Percentiles rank a stretch among this genome's conserved stretches.
phyloP scores from a whole-genome alignment of 225 moss, liverwort and hornwort species.

The Polytrichum commune region DNA sequence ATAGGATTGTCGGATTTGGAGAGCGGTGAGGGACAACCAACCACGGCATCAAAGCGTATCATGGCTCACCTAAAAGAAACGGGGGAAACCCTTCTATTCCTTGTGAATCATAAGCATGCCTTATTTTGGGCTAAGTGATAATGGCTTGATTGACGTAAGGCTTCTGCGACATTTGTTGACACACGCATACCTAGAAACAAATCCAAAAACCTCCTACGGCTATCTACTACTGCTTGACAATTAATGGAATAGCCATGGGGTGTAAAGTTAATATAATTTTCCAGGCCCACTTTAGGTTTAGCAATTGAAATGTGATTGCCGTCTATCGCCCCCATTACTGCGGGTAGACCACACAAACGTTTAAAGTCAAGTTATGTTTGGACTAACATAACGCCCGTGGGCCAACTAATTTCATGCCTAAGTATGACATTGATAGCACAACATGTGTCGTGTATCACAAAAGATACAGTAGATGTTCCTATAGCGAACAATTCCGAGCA shows the following conservation, averaged over 20 bases:
- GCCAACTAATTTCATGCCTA: too few relatives aligned
- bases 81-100: background rate
- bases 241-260: background rate
- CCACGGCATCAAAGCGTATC: background rate
- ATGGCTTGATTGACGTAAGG: background rate
- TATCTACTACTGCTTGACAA: background rate
- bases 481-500: too few relatives aligned
- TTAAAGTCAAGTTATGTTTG: too few relatives aligned
- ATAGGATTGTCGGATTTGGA: background rate
- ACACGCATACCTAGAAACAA: background rate
- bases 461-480: too few relatives aligned
- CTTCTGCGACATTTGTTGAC: background rate
- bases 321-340: too few relatives aligned
- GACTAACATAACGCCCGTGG: too few relatives aligned
- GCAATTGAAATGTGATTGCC: background rate
- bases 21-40: background rate
- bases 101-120: background rate
- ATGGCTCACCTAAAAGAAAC: background rate
- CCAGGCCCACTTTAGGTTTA: rapidly evolving
- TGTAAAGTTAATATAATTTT: background rate
- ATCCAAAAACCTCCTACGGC: background rate
- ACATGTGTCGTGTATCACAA: too few relatives aligned
- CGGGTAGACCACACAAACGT: too few relatives aligned
- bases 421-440: too few relatives aligned
- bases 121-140: background rate